These are phyloP conservation scores for Sugiyamaella mastotermitis DNA, from an alignment of 805 yeast species.

Conservation along the genomic window DNA sequence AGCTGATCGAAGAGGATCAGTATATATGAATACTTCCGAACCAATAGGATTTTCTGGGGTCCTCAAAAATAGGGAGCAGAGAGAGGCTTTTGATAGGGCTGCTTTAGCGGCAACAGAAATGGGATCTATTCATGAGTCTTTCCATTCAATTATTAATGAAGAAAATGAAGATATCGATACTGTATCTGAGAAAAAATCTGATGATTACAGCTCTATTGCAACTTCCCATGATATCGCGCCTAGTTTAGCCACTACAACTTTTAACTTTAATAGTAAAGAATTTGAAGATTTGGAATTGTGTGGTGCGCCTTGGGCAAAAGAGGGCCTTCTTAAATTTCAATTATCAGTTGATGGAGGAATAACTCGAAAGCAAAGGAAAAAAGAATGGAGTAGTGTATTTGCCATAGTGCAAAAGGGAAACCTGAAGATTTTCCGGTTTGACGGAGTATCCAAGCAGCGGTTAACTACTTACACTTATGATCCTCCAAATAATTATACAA, in stretches of 20 bases:
- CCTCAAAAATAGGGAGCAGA: slow-evolving; percentile 21
- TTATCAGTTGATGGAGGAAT: slow-evolving; percentile 23
- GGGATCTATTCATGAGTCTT: neutral
- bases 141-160: neutral
- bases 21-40: slow-evolving; percentile 9
- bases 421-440: slow-evolving; percentile 29
- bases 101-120: neutral
- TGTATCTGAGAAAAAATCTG: neutral
- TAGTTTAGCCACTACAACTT: no score
- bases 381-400: slow-evolving; percentile 43
- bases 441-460: slow-evolving; percentile 6
- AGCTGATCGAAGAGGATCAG: slow-evolving; percentile 2
- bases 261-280: no score
- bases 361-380: slow-evolving; percentile 18
- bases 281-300: slow-evolving; percentile 45
- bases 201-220: no score
- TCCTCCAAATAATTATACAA: slow-evolving; percentile 7
- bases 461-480: slow-evolving; percentile 4
- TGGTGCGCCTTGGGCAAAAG: slow-evolving; percentile 76
- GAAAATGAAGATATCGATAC: neutral
- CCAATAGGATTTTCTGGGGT: slow-evolving; percentile 25
- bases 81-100: neutral
- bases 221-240: no score
- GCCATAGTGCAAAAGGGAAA: slow-evolving; percentile 65
- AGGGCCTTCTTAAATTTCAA: slow-evolving; percentile 46